A percentile compares a stretch with the other conserved stretches of the same genome.
phyloP scores from a whole-genome alignment of 768 basidiomycete species.

The Termitomyces titanicus region DNA sequence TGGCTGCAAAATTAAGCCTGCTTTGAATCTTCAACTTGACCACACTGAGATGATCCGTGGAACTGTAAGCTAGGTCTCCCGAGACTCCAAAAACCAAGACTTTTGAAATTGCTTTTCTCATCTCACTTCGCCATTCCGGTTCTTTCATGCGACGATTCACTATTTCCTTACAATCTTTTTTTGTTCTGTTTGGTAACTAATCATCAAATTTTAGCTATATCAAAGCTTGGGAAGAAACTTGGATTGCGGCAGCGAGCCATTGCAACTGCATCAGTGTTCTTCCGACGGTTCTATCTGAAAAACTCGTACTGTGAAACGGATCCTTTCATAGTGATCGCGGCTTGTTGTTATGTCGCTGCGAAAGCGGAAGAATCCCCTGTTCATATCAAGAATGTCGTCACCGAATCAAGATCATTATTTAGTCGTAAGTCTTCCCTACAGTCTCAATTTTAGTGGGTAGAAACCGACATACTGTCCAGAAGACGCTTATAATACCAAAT shows the following conservation, averaged over 20 bases:
- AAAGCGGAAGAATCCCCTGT: constrained; percentile 97
- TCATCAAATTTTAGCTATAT: constrained; percentile 59
- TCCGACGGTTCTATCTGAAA: constrained; percentile 95
- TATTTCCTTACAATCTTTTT: not conserved
- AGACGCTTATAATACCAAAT: constrained; percentile 68
- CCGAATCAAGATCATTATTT: constrained; percentile 78
- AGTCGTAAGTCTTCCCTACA: constrained; percentile 44
- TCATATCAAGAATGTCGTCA: constrained; percentile 89
- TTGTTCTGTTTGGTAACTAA: not conserved
- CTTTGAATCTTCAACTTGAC: not conserved
- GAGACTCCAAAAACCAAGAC: not conserved
- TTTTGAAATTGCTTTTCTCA: not conserved
- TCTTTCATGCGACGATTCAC: not conserved
- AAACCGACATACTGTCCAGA: constrained; percentile 28
- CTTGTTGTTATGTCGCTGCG: constrained; percentile 93
- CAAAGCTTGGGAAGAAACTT: constrained; percentile 82
- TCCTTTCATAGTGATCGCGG: constrained; percentile 87
- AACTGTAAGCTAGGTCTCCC: not conserved
- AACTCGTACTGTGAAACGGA: constrained; percentile 96
- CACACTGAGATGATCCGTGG: not conserved
- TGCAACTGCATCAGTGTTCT: constrained; percentile 93
- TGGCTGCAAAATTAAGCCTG: not conserved
- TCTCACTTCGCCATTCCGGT: too few relatives aligned
- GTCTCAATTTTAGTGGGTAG: not conserved
- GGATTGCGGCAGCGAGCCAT: constrained; percentile 85